A percentile compares a stretch with the other conserved stretches of the same genome.
Conservation (phyloP, 2,329 filamentous ascomycete genomes). For the Lanzia echinophila region DNA sequence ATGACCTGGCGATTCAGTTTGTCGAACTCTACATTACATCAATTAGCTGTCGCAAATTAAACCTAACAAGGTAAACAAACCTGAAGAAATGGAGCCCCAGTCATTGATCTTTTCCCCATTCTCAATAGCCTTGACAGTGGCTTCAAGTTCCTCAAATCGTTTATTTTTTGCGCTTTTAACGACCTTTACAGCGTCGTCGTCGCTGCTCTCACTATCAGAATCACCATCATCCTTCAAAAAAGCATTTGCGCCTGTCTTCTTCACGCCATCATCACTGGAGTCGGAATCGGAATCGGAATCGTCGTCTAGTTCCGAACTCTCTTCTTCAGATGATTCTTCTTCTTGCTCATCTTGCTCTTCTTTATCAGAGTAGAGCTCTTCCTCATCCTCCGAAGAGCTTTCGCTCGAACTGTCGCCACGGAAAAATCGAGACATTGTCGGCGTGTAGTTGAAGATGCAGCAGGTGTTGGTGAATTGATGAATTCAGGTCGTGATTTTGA, state of each 20-base stretch:
- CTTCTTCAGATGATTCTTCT: constrained; percentile 42
- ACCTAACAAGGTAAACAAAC: constrained; percentile 44
- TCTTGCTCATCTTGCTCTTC: constrained; percentile 51
- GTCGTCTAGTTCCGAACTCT: constrained; percentile 42
- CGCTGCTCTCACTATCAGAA: constrained; percentile 67
- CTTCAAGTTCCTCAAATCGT: constrained; percentile 86
- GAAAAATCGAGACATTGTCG: constrained; percentile 93
- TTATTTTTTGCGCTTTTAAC: constrained; percentile 99
- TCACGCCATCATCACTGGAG: constrained; percentile 57
- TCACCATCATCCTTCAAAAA: constrained; percentile 79
- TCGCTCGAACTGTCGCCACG: constrained; percentile 94
- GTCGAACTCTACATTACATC: constrained; percentile 67
- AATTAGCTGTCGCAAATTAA: constrained; percentile 15
- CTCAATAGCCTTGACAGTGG: constrained; percentile 83
- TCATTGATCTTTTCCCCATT: constrained; percentile 97
- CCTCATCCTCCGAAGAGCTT: constrained; percentile 87
- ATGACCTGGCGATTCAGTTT: constrained; percentile 82
- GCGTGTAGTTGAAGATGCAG: constrained; percentile 12
- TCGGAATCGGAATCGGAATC: constrained; percentile 44
- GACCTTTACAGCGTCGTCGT: constrained; percentile 76
- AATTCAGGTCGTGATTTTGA: neutral
- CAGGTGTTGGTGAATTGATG: neutral
- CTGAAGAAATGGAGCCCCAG: constrained; percentile 86
- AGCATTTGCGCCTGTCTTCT: constrained; percentile 64
- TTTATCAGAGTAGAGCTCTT: constrained; percentile 82